Evolutionary conservation across 495 filamentous ascomycete species (phyloP).

Genomic region (Niebla homalea): DNA sequence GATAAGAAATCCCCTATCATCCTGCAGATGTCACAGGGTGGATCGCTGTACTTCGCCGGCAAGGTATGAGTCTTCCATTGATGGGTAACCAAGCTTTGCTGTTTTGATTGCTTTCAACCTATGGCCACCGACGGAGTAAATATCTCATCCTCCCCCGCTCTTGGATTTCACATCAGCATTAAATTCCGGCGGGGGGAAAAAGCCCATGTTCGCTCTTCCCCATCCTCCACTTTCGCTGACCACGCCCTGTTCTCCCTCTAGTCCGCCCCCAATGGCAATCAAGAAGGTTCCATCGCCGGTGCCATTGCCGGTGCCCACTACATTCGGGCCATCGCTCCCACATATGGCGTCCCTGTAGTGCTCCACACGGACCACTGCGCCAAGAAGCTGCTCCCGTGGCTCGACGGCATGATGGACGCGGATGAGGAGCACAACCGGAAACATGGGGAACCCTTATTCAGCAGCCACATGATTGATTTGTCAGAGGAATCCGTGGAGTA

Average conservation of each 20-base stretch:
- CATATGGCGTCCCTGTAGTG: constrained; percentile 82
- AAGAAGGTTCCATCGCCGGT: constrained; percentile 78
- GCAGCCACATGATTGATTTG: constrained; percentile 94
- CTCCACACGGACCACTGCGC: constrained; percentile 79
- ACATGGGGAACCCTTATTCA: constrained; percentile 87
- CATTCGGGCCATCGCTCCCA: constrained; percentile 75
- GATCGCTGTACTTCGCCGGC: constrained; percentile 87
- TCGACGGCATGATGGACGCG: constrained; percentile 87
- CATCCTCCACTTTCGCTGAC: neutral
- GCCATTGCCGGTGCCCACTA: constrained; percentile 82
- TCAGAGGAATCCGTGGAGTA: constrained; percentile 74
- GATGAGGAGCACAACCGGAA: constrained; percentile 90
- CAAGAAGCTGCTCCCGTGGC: constrained; percentile 88
- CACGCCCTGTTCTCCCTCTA: constrained; percentile 27
- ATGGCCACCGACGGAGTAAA: no score
- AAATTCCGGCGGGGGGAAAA: no score
- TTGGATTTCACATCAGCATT: no score
- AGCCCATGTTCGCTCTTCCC: no score
- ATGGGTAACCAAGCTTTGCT: no score
- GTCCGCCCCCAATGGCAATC: constrained; percentile 67
- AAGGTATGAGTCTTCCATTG: constrained; percentile 45
- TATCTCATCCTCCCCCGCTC: no score
- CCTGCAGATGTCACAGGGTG: constrained; percentile 91
- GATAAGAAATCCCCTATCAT: constrained; percentile 80
- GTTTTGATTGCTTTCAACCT: no score